These are phyloP conservation scores for Xylaria sp. DNA, from an alignment of 2,329 filamentous ascomycete genomes.

Conservation along the genomic window DNA sequence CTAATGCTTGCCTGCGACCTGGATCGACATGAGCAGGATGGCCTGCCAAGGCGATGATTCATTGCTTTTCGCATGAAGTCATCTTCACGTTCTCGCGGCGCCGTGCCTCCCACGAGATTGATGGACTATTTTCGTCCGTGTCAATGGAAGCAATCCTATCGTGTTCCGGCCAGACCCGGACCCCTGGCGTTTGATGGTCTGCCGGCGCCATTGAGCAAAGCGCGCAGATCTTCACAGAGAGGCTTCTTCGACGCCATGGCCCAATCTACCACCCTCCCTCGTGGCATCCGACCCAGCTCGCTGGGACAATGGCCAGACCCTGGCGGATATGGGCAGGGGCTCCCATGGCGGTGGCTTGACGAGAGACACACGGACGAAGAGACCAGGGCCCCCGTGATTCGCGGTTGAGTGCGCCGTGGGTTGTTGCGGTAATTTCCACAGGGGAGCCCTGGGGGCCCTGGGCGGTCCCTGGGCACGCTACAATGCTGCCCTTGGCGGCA, in stretches of 20 bases:
- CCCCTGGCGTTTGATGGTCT: background rate
- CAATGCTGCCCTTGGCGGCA: too few relatives aligned
- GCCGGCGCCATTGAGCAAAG: conserved; percentile 11
- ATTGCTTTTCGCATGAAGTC: conserved; percentile 23
- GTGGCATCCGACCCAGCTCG: conserved; percentile 37
- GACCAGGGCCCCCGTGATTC: conserved; percentile 19
- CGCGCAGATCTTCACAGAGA: conserved; percentile 17
- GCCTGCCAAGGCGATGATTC: background rate
- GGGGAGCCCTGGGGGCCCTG: background rate
- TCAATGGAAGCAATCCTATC: background rate
- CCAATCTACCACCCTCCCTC: conserved; percentile 24
- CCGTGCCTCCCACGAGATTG: conserved; percentile 7
- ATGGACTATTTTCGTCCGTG: conserved; percentile 12
- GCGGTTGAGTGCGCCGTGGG: conserved; percentile 11
- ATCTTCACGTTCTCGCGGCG: background rate
- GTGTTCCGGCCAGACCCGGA: too few relatives aligned
- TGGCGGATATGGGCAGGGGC: conserved; percentile 31
- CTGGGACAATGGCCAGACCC: conserved; percentile 35
- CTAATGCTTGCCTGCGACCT: background rate
- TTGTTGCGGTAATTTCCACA: conserved; percentile 15
- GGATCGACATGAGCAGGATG: conserved; percentile 11
- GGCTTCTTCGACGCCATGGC: conserved; percentile 20
- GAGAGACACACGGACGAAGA: conserved; percentile 17
- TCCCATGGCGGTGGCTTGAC: conserved; percentile 22
- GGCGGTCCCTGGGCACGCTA: too few relatives aligned